Conservation (phyloP, 768 basidiomycete genomes). For the Daedaleopsis nitida region DNA sequence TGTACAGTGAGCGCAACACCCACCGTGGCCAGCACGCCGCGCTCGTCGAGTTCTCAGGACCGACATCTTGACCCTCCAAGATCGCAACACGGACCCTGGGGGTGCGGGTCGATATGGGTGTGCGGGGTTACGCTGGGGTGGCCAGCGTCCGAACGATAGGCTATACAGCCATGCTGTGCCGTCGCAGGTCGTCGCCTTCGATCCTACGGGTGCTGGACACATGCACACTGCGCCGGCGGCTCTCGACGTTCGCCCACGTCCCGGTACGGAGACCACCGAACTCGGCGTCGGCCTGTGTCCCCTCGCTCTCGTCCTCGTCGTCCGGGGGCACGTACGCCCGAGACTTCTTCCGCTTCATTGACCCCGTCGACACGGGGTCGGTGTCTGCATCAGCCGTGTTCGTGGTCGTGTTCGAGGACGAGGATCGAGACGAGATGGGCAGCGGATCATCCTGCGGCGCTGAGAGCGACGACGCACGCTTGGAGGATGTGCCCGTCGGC, state of each 20-base stretch:
- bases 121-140: not conserved
- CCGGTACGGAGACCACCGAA: conserved; percentile 38
- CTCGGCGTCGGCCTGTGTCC: conserved; percentile 73
- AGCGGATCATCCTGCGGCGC: conserved; percentile 13
- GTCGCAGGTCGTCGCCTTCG: conserved; percentile 54
- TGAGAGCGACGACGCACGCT: conserved; percentile 30
- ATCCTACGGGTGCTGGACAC: conserved; percentile 30
- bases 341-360: conserved; percentile 55
- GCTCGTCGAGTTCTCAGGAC: not conserved
- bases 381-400: conserved; percentile 11
- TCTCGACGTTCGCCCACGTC: conserved; percentile 58
- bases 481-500: conserved; percentile 35
- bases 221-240: conserved; percentile 48
- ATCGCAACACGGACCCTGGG: no score
- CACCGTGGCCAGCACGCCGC: conserved; percentile 12
- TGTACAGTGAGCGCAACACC: conserved; percentile 4
- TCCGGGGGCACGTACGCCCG: conserved; percentile 49
- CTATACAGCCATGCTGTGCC: conserved; percentile 69
- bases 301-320: conserved; percentile 64
- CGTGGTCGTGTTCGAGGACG: conserved; percentile 19
- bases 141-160: not conserved
- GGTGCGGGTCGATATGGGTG: not conserved
- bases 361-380: conserved; percentile 18
- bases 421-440: conserved; percentile 20
- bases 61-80: no score